These are phyloP conservation scores for Dioszegia hungarica DNA, from an alignment of 768 basidiomycete genomes.

Conservation along the genomic window DNA sequence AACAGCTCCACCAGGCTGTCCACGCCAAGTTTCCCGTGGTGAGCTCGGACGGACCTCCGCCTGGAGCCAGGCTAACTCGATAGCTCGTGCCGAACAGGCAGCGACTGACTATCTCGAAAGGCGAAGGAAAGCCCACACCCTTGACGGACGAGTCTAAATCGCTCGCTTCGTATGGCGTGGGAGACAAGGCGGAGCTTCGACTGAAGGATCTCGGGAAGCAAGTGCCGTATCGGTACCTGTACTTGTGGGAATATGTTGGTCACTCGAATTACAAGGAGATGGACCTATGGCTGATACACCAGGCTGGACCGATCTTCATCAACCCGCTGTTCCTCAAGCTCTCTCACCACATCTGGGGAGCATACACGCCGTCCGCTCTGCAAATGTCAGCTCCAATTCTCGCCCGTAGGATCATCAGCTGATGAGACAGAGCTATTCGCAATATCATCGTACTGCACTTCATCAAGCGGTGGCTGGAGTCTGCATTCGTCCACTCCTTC, in stretches of 20 bases:
- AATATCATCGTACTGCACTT: conserved; percentile 79
- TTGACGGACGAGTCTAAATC: conserved; percentile 62
- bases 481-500: conserved; percentile 89
- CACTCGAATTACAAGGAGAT: too few species aligned
- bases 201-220: conserved; percentile 91
- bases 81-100: conserved; percentile 72
- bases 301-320: conserved; percentile 83
- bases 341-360: conserved; percentile 66
- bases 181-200: conserved; percentile 61
- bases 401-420: conserved; percentile 37
- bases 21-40: conserved; percentile 58
- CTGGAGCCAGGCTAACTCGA: not conserved
- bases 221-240: conserved; percentile 80
- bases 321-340: conserved; percentile 79
- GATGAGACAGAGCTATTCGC: conserved; percentile 46
- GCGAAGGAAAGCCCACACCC: conserved; percentile 52
- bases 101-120: conserved; percentile 55
- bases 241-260: conserved; percentile 95
- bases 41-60: conserved; percentile 32
- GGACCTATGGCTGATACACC: not conserved
- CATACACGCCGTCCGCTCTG: conserved; percentile 49
- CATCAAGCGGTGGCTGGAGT: conserved; percentile 85
- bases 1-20: conserved; percentile 66
- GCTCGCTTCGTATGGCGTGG: conserved; percentile 59
- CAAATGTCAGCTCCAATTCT: conserved; percentile 38